Base-by-base conservation (phyloP, 257 asterid genomes). In the Scutellaria galericulata region DNA sequence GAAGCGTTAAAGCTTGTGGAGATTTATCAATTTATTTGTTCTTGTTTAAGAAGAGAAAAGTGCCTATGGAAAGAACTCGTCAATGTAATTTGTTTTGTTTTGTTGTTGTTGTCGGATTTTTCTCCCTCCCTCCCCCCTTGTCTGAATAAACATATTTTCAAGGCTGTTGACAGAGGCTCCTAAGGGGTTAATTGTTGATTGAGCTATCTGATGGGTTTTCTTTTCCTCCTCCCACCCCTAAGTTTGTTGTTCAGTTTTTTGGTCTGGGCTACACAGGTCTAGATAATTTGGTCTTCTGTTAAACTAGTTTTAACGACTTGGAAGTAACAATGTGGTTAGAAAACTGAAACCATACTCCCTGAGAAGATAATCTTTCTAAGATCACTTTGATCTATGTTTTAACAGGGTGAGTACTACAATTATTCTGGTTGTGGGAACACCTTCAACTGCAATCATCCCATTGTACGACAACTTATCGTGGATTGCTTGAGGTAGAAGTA, bases 341-440 rank as follows among this genome's bases (percentile, higher is more conserved):
- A 13, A 52, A 15, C 61, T 64, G 52, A n/a, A 18, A 39, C 40
- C 53, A 22, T 45, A 45, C 58, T 4, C 18, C 47, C 56, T 72
- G 47, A 15, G 41, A 55, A 44, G 39, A 51, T 39, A 11, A 51
- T 45, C 64, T 5, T 56, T 50, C 76, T 74, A 50, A 68, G 47
- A 37, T 75, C 39, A 66, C 22, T 42, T 77, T 52, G 44, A 54
- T 53, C 55, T 60, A 53, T 81, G 54, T 11, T 45, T 74, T 68
- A 31, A 68, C 91, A 91, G 97, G 97, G 97, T 91, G 98, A 95
- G 75, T 95, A 83, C 79, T 95, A 95, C 83, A 95, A 95, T 80
- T 95, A 95, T 83, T 90, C 99, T 65, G 99, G 99, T 68, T 95
- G 99, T 79, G 99, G 99, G 79, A 95, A 95, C 76, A 95, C 99